Base-by-base conservation (phyloP, 768 basidiomycete genomes). In the Russula dissimulans region DNA sequence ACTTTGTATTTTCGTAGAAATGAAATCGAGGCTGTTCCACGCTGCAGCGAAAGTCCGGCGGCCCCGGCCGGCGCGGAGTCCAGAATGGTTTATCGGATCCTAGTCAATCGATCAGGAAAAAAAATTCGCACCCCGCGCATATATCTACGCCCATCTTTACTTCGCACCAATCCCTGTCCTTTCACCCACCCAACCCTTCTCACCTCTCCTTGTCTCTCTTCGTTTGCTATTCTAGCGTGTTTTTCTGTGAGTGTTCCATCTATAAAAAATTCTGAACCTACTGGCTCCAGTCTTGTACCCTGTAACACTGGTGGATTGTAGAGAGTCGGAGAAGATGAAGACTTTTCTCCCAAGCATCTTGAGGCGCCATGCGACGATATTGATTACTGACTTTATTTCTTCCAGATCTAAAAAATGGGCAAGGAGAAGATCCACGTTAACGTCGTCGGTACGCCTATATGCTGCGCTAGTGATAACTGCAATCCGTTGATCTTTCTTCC, bases 361-460 rank as follows among this genome's bases (percentile, higher is more conserved):
- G n/a, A 26, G 36, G n/a, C 15, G 10, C 15, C 18, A 29, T 14
- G 10, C 18, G 41, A 56, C 34, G 38, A 48, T 9, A 29, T 57
- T 17, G 41, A 32, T 22, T 42, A 38, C 56, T 66, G 65, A 66
- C 46, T 12, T 31, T 41, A 51, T 12, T 43, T 51, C 36, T 39
- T 63, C 31, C 66, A 81, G 80, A 82, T 82, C 74, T 75, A 75
- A 73, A 85, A 84, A 85, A 93, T 92, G 92, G 92, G 91, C 86
- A 94, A 94, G 81, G 92, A 94, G 67, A 94, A 94, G 81, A 77
- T 69, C 70, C 93, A 97, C 86, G 85, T 97, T 83, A 95, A 95
- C 86, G 93, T 95, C 78, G 93, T 95, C 77, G 93, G 90, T 91
- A 58, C 64, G 89, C 79, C 72, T 52, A 50, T 69, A 54, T 68